Conservation (phyloP, 2,329 filamentous ascomycete species). For the Stagonosporopsis vannaccii region DNA sequence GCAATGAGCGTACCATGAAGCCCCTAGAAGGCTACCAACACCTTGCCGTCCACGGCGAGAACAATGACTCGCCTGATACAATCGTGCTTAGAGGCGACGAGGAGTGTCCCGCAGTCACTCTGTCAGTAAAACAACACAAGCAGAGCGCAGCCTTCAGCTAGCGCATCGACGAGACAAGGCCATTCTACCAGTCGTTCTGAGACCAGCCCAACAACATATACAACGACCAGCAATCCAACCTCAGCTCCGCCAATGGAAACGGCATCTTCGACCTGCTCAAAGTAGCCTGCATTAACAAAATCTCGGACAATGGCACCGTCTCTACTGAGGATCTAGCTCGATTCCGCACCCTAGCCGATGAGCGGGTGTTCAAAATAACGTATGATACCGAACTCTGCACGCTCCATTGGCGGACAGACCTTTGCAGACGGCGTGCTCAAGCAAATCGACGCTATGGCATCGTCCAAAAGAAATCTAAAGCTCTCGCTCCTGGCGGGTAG, state of each 20-base stretch:
- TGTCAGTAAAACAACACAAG: conserved; percentile 46
- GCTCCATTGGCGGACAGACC: not conserved
- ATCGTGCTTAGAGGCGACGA: conserved; percentile 58
- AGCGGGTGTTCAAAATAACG: not conserved
- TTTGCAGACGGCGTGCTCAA: not conserved
- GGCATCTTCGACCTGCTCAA: conserved; percentile 62
- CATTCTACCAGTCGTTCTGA: conserved; percentile 53
- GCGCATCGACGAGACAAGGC: conserved; percentile 45
- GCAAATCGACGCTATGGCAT: conserved; percentile 36
- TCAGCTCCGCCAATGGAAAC: conserved; percentile 60
- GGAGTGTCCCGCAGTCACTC: conserved; percentile 42
- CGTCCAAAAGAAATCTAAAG: conserved; percentile 34
- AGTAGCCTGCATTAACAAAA: conserved; percentile 60
- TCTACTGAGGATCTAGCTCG: conserved; percentile 18
- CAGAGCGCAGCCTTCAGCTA: conserved; percentile 49
- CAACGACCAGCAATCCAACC: conserved; percentile 48
- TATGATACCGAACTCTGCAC: not conserved
- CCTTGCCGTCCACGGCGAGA: conserved; percentile 54
- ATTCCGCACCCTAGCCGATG: conserved; percentile 15
- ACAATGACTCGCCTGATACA: conserved; percentile 55
- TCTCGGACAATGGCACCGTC: conserved; percentile 28
- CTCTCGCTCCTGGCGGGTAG: conserved; percentile 56
- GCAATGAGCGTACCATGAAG: not conserved
- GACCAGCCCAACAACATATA: conserved; percentile 52
- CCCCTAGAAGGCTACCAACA: conserved; percentile 64